Percentiles rank a stretch among this genome's conserved stretches.
These are phyloP conservation scores for Fusarium oligoseptatum DNA, from an alignment of 2,329 filamentous ascomycete species.

Conservation along the genomic window DNA sequence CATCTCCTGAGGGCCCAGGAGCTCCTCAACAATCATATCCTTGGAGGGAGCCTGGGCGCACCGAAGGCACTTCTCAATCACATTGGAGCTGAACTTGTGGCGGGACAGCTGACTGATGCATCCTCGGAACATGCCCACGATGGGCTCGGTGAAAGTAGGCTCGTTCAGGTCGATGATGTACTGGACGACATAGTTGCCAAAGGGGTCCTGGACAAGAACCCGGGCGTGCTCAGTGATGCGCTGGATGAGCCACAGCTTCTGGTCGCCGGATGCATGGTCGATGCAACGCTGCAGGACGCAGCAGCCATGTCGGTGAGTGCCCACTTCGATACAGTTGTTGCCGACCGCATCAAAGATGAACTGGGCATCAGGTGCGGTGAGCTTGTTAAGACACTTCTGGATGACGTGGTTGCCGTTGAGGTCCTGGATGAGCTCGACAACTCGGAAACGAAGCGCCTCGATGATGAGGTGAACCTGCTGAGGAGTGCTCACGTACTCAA, in stretches of 20 bases:
- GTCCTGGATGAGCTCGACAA: conserved; percentile 96
- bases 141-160: conserved; percentile 85
- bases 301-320: conserved; percentile 97
- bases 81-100: conserved; percentile 99
- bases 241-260: conserved; percentile 87
- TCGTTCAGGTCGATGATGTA: conserved; percentile 98
- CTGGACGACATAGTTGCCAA: conserved; percentile 98
- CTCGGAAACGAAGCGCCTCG: conserved; percentile 82
- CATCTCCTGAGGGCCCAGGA: conserved; percentile 80
- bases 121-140: conserved; percentile 84
- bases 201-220: conserved; percentile 92
- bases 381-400: conserved; percentile 97
- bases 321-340: conserved; percentile 86
- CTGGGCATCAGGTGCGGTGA: conserved; percentile 84
- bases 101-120: conserved; percentile 81
- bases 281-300: conserved; percentile 98
- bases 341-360: conserved; percentile 98
- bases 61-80: conserved; percentile 95
- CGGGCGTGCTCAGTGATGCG: conserved; percentile 92
- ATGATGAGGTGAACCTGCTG: conserved; percentile 92
- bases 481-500: conserved; percentile 90
- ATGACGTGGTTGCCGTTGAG: conserved; percentile 99
- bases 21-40: conserved; percentile 87
- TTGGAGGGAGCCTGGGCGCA: conserved; percentile 82
- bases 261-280: conserved; percentile 90